Conservation (phyloP, 2,329 filamentous ascomycete genomes). For the Herpotrichia juniperi region DNA sequence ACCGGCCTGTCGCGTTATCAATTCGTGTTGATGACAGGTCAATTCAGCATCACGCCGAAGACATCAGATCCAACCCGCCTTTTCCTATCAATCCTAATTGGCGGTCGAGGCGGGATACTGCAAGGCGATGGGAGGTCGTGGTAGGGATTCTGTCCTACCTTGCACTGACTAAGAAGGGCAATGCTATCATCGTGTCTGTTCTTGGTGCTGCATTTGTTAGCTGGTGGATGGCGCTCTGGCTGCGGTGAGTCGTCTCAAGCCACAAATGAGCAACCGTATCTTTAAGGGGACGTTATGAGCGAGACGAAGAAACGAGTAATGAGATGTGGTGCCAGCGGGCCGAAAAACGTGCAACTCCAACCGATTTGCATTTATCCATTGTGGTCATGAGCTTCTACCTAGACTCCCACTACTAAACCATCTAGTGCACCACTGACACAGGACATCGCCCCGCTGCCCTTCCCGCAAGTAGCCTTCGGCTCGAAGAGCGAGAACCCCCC, state of each 20-base stretch:
- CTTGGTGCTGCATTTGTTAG: constrained; percentile 33
- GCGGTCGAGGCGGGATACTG: constrained; percentile 59
- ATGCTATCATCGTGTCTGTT: constrained; percentile 44
- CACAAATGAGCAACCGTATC: not conserved
- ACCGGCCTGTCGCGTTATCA: constrained; percentile 80
- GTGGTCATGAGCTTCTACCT: no score
- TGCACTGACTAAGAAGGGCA: constrained; percentile 54
- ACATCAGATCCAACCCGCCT: constrained; percentile 56
- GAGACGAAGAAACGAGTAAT: not conserved
- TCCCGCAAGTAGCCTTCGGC: no score
- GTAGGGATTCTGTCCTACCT: constrained; percentile 66
- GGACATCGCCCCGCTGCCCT: no score
- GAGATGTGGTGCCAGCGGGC: no score
- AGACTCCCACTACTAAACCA: no score
- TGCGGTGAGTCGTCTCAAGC: not conserved
- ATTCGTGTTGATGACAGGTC: constrained; percentile 67
- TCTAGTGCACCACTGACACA: no score
- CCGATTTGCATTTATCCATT: no score
- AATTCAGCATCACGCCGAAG: constrained; percentile 30
- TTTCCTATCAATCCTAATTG: constrained; percentile 65
- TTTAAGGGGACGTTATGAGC: no score
- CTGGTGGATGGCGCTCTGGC: constrained; percentile 26
- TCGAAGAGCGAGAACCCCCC: no score
- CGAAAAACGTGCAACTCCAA: no score
- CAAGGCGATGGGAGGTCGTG: constrained; percentile 63